Evolutionary conservation across 225 moss, liverwort and hornwort species (phyloP).

Genomic region (Marchantia paleacea): DNA sequence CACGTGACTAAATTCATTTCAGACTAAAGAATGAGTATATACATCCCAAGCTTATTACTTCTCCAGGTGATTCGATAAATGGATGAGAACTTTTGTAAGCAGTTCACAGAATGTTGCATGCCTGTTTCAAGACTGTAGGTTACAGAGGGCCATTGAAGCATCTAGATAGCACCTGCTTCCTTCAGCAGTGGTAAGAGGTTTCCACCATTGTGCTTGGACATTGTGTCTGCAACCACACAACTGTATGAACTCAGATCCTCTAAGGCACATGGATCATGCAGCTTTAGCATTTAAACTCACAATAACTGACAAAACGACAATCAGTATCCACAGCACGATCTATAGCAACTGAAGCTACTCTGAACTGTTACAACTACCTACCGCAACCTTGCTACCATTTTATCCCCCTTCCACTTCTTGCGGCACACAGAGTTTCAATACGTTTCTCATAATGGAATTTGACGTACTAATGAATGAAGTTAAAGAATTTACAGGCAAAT

Average conservation of each 20-base stretch:
- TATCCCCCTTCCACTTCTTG: too few relatives aligned
- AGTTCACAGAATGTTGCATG: neutral
- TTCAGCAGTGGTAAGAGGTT: slow-evolving; percentile 55
- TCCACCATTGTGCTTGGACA: slow-evolving; percentile 43
- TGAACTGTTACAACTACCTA: too few relatives aligned
- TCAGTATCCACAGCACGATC: neutral
- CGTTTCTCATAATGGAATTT: too few relatives aligned
- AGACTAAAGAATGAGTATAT: neutral
- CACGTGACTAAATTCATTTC: too few relatives aligned
- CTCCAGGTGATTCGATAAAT: neutral
- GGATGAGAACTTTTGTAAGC: neutral
- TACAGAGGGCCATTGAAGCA: neutral
- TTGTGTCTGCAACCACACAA: slow-evolving; percentile 38
- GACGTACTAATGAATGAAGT: too few relatives aligned
- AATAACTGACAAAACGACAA: too few relatives aligned
- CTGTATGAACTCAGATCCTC: too few relatives aligned
- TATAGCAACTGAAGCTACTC: too few relatives aligned
- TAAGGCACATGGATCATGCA: too few relatives aligned
- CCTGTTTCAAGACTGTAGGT: neutral
- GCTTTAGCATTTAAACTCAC: neutral
- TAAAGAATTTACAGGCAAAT: neutral
- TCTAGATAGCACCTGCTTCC: slow-evolving; percentile 46
- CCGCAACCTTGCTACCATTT: too few relatives aligned
- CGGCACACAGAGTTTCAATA: too few relatives aligned
- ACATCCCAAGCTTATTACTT: neutral